These are phyloP conservation scores for Aquilaria agallochum DNA, from an alignment of 441 rosid species.

Conservation along the genomic window DNA sequence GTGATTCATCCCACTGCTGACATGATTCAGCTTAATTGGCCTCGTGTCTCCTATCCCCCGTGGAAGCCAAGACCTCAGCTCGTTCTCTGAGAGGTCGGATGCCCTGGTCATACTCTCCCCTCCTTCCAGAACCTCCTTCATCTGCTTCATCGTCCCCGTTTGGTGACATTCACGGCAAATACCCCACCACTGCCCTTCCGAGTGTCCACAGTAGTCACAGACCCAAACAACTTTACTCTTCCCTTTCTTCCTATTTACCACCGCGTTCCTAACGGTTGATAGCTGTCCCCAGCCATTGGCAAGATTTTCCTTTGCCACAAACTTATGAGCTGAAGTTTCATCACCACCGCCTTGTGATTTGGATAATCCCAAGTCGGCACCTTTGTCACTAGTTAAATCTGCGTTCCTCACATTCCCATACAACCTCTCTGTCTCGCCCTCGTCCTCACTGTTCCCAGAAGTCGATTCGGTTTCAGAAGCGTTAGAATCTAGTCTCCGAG, in stretches of 20 bases:
- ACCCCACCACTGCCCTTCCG: conserved; percentile 90
- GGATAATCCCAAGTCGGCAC: conserved; percentile 3
- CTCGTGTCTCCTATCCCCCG: conserved; percentile 35
- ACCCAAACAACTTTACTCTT: conserved; percentile 57
- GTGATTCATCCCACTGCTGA: conserved; percentile 52
- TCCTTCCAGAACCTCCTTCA: conserved; percentile 23
- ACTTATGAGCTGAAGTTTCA: conserved; percentile 16
- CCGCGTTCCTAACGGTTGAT: conserved; percentile 22
- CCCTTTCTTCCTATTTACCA: conserved; percentile 52
- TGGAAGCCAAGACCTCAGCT: conserved; percentile 59
- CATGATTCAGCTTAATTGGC: conserved; percentile 57
- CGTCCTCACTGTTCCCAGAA: conserved; percentile 5
- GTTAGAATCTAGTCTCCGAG: neutral
- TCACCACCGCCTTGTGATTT: conserved; percentile 15
- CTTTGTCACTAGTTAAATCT: conserved; percentile 13
- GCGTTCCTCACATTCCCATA: conserved; percentile 13
- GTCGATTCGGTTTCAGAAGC: conserved; percentile 1
- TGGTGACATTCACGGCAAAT: conserved; percentile 46
- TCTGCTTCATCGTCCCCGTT: conserved; percentile 50
- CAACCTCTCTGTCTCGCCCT: conserved; percentile 12
- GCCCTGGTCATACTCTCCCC: conserved; percentile 35
- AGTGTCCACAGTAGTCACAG: conserved; percentile 56
- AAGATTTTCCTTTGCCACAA: conserved; percentile 17
- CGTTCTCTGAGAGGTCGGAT: conserved; percentile 32
- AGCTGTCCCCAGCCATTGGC: conserved; percentile 14